phyloP scores from a whole-genome alignment of 148 eudicot species.

The Silene uniflora region DNA sequence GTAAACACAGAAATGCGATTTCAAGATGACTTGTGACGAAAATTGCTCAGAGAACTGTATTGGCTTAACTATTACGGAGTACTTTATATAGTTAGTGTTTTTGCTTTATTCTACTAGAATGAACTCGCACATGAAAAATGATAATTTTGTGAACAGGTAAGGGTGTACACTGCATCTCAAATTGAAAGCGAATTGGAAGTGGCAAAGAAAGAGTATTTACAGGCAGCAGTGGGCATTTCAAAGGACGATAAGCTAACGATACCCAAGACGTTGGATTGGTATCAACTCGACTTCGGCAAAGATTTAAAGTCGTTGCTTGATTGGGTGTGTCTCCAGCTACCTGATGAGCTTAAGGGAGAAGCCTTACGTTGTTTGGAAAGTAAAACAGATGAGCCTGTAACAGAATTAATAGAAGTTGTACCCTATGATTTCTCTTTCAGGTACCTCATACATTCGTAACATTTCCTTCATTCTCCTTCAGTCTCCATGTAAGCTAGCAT shows the following conservation, averaged over 20 bases:
- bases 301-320: constrained; percentile 69
- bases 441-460: constrained; percentile 56
- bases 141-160: constrained; percentile 41
- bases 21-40: too few species aligned
- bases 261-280: constrained; percentile 84
- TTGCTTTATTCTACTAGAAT: too few species aligned
- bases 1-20: too few species aligned
- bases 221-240: constrained; percentile 71
- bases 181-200: constrained; percentile 74
- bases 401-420: constrained; percentile 46
- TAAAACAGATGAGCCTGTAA: constrained; percentile 37
- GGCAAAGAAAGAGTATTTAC: constrained; percentile 77
- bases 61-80: too few species aligned
- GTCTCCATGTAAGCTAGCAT: background rate
- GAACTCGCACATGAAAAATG: too few species aligned
- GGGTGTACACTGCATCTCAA: constrained; percentile 77
- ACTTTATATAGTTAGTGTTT: too few species aligned
- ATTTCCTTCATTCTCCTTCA: background rate
- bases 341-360: constrained; percentile 52
- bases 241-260: constrained; percentile 43
- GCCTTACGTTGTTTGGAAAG: constrained; percentile 43
- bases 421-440: constrained; percentile 89
- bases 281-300: constrained; percentile 79
- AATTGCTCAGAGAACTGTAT: too few species aligned
- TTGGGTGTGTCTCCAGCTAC: constrained; percentile 88